Evolutionary conservation across 192 early-diverging fungal species (phyloP), one percentile per base, ranked within the genome.

Genomic region (Dispira simplex): DNA sequence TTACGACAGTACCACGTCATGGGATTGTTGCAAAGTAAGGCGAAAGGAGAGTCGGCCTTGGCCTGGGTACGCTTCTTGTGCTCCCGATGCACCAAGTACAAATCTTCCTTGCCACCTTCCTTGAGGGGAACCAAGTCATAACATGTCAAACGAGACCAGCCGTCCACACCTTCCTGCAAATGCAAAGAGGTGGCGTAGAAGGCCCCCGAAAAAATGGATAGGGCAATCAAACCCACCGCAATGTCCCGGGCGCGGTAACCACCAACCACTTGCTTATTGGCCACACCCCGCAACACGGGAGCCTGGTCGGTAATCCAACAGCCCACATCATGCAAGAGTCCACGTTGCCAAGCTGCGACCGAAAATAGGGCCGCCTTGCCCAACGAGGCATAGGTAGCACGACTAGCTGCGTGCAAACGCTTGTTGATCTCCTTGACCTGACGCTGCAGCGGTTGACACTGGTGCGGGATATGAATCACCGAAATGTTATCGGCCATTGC

Each of bases 381-480:
- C 54, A 56, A 26, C 25, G 54, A 18, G 1, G 25, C 14, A 25
- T 21, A 23, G 25, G 28, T 56, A 9, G 23, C 3, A 12, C 23
- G 1, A 25, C 54, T 21, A 3, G 54, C 21, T 3, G 13, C 23
- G 54, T 18, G 25, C 25, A 56, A 21, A 14, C 28, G 21, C 3
- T 25, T 26, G 25, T 56, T 56, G 25, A 56, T 26, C 9, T 56
- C 18, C 25, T 56, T 56, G 13, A 56, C 25, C 28, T 56, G 54
- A 28, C 54, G 54, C 25, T 56, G 54, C 3, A 56, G 54, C 12
- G 54, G 54, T 28, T 56, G 54, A 28, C 54, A 56, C 21, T 56
- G 54, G 25, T 21, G 25, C 1, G 54, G 54, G 16, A 56, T 26
- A 21, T 56, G 54, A 28, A 56, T 56, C 25, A 56, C 23, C 54